Base-by-base conservation (phyloP, 1,284 basidiomycete species). In the Kalmanozyma brasiliensis region DNA sequence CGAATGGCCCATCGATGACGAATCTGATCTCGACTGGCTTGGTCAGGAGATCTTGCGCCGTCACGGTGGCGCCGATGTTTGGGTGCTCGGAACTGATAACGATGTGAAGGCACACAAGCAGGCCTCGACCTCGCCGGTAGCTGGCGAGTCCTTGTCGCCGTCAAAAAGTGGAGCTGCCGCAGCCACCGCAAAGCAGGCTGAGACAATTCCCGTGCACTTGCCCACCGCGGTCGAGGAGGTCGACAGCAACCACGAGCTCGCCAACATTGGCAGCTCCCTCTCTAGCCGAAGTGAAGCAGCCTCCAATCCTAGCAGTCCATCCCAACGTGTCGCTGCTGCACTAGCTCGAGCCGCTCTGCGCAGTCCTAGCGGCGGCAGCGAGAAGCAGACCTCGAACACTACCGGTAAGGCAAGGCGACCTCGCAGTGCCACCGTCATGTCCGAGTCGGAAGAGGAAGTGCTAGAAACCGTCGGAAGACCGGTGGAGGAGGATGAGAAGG, bases 11-110 rank as follows among this genome's bases (percentile, higher is more conserved):
- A 44, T 53, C 9, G 34, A 68, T 7, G 74, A 76, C 32, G 74
- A 76, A 24, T 49, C 37, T 9, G 73, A 74, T 23, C 34, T 77
- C 22, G 73, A 77, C 55, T 74, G 73, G 69, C 70, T 77, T 8
- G 74, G 73, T 29, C 48, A 43, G 9, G 73, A 77, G 40, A 36
- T 77, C 20, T 46, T 73, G 37, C 51, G 44, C 14, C 56, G 60
- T 29, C 61, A 44, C 35, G 32, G 48, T 4, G 73, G 73, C 10
- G 65, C 59, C 16, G 38, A 65, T 3, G 52, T 66, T 14, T 77
- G 73, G 66, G 43, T 77, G 8, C 64, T 77, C 16, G 73, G 66
- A 14, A 24, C 63, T 8, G 63, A 63, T 20, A 38, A 56, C 10
- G 58, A 40, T 2, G 6, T 14, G 24, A 20, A n/a, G 7, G 10